Base-by-base conservation (phyloP, 192 early-diverging fungal genomes). In the Coemansia sp. region DNA sequence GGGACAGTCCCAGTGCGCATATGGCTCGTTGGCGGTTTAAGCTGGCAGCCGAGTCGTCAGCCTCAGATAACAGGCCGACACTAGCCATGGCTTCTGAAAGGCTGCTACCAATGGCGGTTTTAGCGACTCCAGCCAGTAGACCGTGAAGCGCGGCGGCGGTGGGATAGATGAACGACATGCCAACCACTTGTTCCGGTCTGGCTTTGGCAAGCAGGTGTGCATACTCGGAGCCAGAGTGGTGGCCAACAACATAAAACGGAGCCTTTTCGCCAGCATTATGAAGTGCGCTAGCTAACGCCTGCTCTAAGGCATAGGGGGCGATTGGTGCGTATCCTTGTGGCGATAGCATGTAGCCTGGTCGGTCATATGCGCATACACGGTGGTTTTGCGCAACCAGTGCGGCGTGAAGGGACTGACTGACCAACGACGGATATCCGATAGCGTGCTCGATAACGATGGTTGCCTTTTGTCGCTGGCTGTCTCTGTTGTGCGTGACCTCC, bases 361-460 rank as follows among this genome's bases (percentile, higher is more conserved):
- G 37, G 53, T 80, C 78, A 54, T 80, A 80, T 11, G 69, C 31
- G 19, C 78, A 80, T 1, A 80, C 73, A 5, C 73, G 78, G 11
- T 65, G 69, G 51, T 65, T 62, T 13, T 72, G 73, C 50, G 64
- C 46, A 5, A 68, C 33, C 4, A 80, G 56, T 11, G 64, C 66
- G 1, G 62, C 40, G 14, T 75, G 78, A 2, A 80, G 39, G 1
- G 78, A 80, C 19, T 31, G 64, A 48, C 66, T 68, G 19, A 72
- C 60, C 27, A 67, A 16, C 0, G 78, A 75, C 16, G 78, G 69
- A 11, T 75, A 75, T 1, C 78, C 78, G 21, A 37, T 62, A 27
- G 70, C 66, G 29, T 80, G 78, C 16, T 75, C 78, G n/a, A 80
- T 67, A 19, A 80, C n/a, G 13, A 80, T 75, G 2, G 73, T 75